Base-by-base conservation (phyloP, 768 basidiomycete species). In the Tylopilus rubrobrunneus region DNA sequence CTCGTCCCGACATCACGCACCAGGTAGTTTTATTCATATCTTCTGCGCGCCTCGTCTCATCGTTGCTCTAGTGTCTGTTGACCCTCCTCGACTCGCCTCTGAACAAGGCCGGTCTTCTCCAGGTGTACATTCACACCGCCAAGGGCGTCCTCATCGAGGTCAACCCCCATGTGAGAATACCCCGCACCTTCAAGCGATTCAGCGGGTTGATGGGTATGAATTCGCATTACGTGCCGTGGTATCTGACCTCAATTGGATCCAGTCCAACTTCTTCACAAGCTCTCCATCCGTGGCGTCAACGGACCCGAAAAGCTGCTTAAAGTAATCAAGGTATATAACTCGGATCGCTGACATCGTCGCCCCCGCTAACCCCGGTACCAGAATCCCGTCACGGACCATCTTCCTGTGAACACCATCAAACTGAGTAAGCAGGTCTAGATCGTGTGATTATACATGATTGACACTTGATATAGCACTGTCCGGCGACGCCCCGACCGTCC, bases 1-100 rank as follows among this genome's bases (percentile, higher is more conserved):
- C 97, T n/a, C 78, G 97, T 59, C 97, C 97, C 2, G 97, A 98
- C 73, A 98, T 98, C 65, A 98, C 97, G 0, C 97, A 99, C 69
- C 97, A 98, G 83, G 94, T 92, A 54, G 48, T 80, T 5, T 68
- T 27, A 31, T 44, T 29, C 50, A 15, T 28, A n/a, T 39, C 8
- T 21, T n/a, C 7, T 34, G 0, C 50, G 1, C 9, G n/a, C 4
- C 3, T 40, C 8, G 37, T 55, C 60, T 54, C n/a, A 59, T 41
- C 17, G 40, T 7, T 40, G 9, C 40, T 21, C 41, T 6, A 98
- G 93, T 99, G 97, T 67, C 82, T 99, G 11, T 75, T 99, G 61
- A 99, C 97, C 0, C 78, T 99, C 7, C 82, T 99, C 53, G 97
- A 99, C 74, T 98, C 96, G 19, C 97, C 97, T 1, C 75, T 99